Evolutionary conservation across 805 yeast genomes (phyloP), one percentile per base, ranked within the genome.

Genomic region (Schizosaccharomyces lindneri): DNA sequence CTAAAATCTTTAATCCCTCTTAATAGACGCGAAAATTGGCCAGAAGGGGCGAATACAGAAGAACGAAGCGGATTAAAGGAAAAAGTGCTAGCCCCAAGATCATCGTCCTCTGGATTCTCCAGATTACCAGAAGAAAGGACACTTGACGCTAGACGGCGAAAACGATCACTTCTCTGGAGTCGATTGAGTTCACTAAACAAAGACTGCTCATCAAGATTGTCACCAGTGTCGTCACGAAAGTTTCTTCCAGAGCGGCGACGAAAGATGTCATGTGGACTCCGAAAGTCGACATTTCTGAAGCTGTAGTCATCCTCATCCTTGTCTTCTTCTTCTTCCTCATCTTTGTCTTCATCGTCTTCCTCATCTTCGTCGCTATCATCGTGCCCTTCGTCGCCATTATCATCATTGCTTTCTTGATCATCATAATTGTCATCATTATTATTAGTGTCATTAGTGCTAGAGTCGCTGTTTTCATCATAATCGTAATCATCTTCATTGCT

Each of bases 191-290:
- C 51, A 46, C 27, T 46, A 19, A 9, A 46, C 1, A 46, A 13
- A 24, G 21, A 19, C 3, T n/a, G 21, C 27, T 46, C 51, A 46
- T 46, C 51, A 19, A 9, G 3, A 5, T 51, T 48, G 59, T 46
- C 61, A 21, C 62, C 64, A 59, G 61, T 60, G 24, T 64, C 62
- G 57, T 61, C 29, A 64, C 59, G 11, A 64, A 65, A 13, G 62
- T 66, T 17, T 63, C 61, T 24, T 61, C 36, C 27, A 63, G 62
- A 61, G 65, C 43, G n/a, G 68, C 1, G 70, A 72, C 3, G 67
- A 70, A 5, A 65, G 70, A 7, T 68, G 69, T 29, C 66, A 67
- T 11, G 66, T 68, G 27, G 64, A 66, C 27, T 64, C 62, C 5
- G 64, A 67, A 64, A 64, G 27, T 64, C 63, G 2, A 61, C 63